Base-by-base conservation (phyloP, 768 basidiomycete genomes). In the Lactifluus hygrophoroides region DNA sequence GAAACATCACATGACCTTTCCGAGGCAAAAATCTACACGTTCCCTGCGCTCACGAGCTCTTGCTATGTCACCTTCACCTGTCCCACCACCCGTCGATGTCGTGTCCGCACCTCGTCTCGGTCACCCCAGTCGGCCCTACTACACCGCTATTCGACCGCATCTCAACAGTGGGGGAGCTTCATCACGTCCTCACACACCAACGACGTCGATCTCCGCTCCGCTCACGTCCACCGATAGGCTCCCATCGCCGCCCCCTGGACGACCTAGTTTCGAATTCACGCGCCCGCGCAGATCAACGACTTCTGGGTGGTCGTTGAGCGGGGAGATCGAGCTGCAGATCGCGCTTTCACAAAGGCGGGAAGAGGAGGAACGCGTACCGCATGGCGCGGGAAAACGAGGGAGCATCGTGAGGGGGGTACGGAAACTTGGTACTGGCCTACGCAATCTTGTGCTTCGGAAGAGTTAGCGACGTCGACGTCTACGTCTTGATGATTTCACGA, bases 61-160 rank as follows among this genome's bases (percentile, higher is more conserved):
- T 27, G 25, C 32, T 2, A 23, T 38, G 16, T 44, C 54, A 21
- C 25, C 37, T 43, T n/a, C n/a, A n/a, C n/a, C n/a, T n/a, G n/a
- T n/a, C n/a, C 25, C 54, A 28, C 62, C 23, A 3, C 54, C 35
- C 38, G 40, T 23, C 1, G 19, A 51, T 19, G 23, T 48, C 13
- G 27, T 25, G 11, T 54, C 58, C 14, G 51, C 47, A 13, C 32
- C 44, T 9, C 60, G 62, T 23, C 62, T 63, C 16, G 62, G 62
- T 21, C 62, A 63, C 34, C 62, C 62, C n/a, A 63, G 55, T 47
- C 60, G 62, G 13, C 62, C 62, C 0, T 63, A 63, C 23, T 63
- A 63, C 37, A 63, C 62, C 8, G 62, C 60, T 1, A 63, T 63
- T 42, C 55, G 62, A 43, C 61, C 60, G 10, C 55, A 61, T n/a